Evolutionary conservation across 2,329 filamentous ascomycete genomes (phyloP).

Genomic region (Chaetomium olivaceum): DNA sequence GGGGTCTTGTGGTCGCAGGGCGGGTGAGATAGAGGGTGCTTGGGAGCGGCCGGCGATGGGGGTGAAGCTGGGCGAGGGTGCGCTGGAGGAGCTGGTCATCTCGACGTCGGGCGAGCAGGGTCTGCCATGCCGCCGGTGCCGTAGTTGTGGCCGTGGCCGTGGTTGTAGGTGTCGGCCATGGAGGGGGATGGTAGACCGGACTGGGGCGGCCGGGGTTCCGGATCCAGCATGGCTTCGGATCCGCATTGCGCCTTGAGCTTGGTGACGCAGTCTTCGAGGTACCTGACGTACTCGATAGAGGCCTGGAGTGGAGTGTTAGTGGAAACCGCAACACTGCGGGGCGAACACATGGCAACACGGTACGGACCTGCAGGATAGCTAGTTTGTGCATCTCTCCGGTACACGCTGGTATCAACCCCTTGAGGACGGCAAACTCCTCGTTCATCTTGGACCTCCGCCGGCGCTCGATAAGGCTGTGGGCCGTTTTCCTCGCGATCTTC

Average conservation of each 20-base stretch:
- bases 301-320: conserved; percentile 56
- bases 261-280: conserved; percentile 83
- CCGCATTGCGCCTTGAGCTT: conserved; percentile 68
- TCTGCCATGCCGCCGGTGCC: conserved; percentile 36
- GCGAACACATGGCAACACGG: not conserved
- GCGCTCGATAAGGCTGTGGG: conserved; percentile 92
- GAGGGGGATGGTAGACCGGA: conserved; percentile 37
- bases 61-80: conserved; percentile 50
- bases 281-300: conserved; percentile 93
- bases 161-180: conserved; percentile 34
- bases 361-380: conserved; percentile 81
- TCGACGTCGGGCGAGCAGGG: conserved; percentile 55
- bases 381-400: conserved; percentile 98
- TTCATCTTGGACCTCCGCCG: conserved; percentile 96
- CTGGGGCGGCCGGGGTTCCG: conserved; percentile 36
- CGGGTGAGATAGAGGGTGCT: conserved; percentile 56
- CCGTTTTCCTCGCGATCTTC: conserved; percentile 94
- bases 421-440: conserved; percentile 90
- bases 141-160: conserved; percentile 28
- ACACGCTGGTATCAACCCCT: conserved; percentile 94
- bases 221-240: conserved; percentile 21
- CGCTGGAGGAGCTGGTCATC: conserved; percentile 53
- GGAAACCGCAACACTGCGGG: too few relatives aligned
- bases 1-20: conserved; percentile 49
- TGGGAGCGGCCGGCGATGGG: conserved; percentile 39